Conservation (phyloP, 2,329 filamentous ascomycete species). For the Penicillium sp. region DNA sequence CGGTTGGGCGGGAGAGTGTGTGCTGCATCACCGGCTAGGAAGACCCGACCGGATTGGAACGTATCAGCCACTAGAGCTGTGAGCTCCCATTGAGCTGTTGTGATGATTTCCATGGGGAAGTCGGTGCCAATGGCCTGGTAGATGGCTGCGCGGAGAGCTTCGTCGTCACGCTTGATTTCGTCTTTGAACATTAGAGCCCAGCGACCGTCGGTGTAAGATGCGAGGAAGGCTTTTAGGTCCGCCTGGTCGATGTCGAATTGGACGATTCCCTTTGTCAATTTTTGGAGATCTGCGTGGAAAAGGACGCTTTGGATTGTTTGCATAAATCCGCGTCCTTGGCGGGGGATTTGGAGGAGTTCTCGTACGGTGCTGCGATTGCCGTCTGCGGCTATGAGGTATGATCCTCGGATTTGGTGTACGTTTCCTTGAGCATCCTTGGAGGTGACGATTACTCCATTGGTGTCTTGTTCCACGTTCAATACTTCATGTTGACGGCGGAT, state of each 20-base stretch:
- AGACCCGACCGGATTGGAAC: constrained; percentile 31
- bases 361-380: constrained; percentile 28
- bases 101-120: constrained; percentile 33
- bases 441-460: constrained; percentile 26
- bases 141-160: constrained; percentile 22
- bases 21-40: constrained; percentile 35
- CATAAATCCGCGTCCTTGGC: constrained; percentile 21
- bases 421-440: constrained; percentile 13
- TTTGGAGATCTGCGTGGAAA: constrained; percentile 19
- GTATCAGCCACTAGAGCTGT: constrained; percentile 29
- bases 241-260: constrained; percentile 24
- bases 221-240: constrained; percentile 22
- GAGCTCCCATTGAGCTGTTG: constrained; percentile 35
- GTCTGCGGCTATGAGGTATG: constrained; percentile 44
- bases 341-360: constrained; percentile 19
- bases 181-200: constrained; percentile 28
- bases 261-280: constrained; percentile 16
- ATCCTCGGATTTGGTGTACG: constrained; percentile 23
- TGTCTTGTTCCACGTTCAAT: constrained; percentile 23
- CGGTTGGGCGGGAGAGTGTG: constrained; percentile 32
- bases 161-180: constrained; percentile 20
- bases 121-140: constrained; percentile 32
- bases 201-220: constrained; percentile 24
- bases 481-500: constrained; percentile 36
- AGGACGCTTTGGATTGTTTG: constrained; percentile 25